Percentiles rank a stretch among this genome's conserved stretches.
Evolutionary conservation across 495 filamentous ascomycete genomes (phyloP).

Genomic region (Tuber umbilicatum): DNA sequence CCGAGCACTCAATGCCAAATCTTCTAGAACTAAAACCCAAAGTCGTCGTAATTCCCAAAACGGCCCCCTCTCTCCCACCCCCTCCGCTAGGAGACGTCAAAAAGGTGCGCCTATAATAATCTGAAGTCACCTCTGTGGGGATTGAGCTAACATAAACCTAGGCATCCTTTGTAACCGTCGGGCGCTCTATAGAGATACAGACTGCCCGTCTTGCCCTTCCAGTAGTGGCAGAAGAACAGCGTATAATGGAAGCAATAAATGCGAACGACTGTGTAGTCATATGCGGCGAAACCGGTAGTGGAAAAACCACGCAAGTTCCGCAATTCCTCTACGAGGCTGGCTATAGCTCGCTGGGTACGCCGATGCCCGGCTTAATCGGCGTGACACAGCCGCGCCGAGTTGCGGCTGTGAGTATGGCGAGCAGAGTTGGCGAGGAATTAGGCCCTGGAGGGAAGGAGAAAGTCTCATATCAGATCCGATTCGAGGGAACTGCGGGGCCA

Average conservation of each 20-base stretch:
- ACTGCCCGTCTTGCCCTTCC: slow-evolving; percentile 70
- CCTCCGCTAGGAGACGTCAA: slow-evolving; percentile 32
- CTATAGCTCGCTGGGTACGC: slow-evolving; percentile 68
- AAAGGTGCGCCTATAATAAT: slow-evolving; percentile 5
- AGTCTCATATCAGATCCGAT: slow-evolving; percentile 92
- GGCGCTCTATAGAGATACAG: slow-evolving; percentile 67
- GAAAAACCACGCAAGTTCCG: slow-evolving; percentile 94
- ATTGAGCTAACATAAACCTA: slow-evolving; percentile 37
- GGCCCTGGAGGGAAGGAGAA: slow-evolving; percentile 55
- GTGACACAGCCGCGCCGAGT: slow-evolving; percentile 92
- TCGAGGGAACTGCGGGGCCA: slow-evolving; percentile 73
- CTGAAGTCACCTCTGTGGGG: background rate
- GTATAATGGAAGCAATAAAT: slow-evolving; percentile 95
- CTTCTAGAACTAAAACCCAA: slow-evolving; percentile 18
- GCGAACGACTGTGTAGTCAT: slow-evolving; percentile 81
- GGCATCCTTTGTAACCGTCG: slow-evolving; percentile 66
- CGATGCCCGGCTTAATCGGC: slow-evolving; percentile 85
- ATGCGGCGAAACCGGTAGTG: slow-evolving; percentile 93
- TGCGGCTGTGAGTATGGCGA: slow-evolving; percentile 90
- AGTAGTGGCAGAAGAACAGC: slow-evolving; percentile 90
- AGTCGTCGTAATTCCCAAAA: background rate
- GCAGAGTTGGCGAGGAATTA: slow-evolving; percentile 78
- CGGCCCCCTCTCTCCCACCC: slow-evolving; percentile 4
- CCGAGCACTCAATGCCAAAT: slow-evolving; percentile 32
- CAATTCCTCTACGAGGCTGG: slow-evolving; percentile 94